phyloP scores from a whole-genome alignment of 805 yeast genomes.

The Cyberlindnera petersonii region DNA sequence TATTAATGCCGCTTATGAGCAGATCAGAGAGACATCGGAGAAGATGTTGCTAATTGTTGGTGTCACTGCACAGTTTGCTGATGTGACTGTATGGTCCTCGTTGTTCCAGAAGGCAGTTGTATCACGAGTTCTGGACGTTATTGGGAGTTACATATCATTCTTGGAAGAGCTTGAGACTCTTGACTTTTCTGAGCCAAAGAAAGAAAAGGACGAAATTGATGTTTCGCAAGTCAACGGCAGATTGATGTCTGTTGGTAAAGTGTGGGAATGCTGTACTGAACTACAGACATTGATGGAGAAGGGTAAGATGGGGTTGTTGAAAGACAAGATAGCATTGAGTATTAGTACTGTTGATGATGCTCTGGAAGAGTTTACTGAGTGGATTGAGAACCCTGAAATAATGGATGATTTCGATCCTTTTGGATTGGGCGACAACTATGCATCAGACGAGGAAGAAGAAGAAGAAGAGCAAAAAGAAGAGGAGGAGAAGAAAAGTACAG shows the following conservation, averaged over 20 bases:
- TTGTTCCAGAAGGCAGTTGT: conserved; percentile 30
- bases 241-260: conserved; percentile 56
- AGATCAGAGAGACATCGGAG: conserved; percentile 44
- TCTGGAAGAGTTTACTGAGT: conserved; percentile 61
- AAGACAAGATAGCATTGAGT: conserved; percentile 41
- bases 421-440: conserved; percentile 34
- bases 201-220: conserved; percentile 24
- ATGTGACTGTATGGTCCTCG: conserved; percentile 30
- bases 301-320: conserved; percentile 55
- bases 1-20: conserved; percentile 44
- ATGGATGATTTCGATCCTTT: conserved; percentile 48
- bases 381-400: conserved; percentile 59
- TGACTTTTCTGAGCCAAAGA: conserved; percentile 21
- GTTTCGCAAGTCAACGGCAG: conserved; percentile 34
- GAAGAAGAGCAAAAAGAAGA: conserved; percentile 29
- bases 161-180: conserved; percentile 23
- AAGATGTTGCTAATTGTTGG: conserved; percentile 43
- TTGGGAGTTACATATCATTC: conserved; percentile 17
- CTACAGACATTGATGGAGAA: conserved; percentile 38
- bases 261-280: conserved; percentile 66
- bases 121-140: conserved; percentile 17
- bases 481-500: conserved; percentile 19
- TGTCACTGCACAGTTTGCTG: conserved; percentile 39
- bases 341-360: conserved; percentile 54
- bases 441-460: conserved; percentile 28